phyloP scores from a whole-genome alignment of 192 early-diverging fungal species.

The Linnemannia exigua region DNA sequence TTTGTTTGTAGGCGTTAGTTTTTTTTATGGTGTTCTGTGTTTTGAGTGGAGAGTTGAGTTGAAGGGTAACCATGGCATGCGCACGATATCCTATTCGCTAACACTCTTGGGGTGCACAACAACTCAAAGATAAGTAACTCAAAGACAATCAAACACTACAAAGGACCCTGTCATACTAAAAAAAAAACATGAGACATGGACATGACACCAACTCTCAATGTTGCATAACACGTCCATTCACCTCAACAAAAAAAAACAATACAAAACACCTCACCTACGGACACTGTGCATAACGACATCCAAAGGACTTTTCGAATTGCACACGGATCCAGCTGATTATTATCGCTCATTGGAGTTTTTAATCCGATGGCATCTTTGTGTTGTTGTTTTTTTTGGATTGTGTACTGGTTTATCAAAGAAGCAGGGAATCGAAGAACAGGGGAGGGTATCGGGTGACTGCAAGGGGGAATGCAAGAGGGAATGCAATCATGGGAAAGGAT shows the following conservation, averaged over 20 bases:
- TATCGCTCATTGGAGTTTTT: neutral
- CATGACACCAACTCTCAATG: neutral
- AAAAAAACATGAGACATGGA: neutral
- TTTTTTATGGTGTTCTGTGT: neutral
- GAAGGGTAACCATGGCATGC: neutral
- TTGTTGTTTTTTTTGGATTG: too few species aligned
- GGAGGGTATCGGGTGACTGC: too few species aligned
- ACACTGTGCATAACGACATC: neutral
- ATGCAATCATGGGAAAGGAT: neutral
- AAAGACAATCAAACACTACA: neutral
- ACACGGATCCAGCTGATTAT: constrained; percentile 1
- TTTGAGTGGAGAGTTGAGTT: neutral
- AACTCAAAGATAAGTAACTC: neutral
- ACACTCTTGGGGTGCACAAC: neutral
- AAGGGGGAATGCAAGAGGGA: neutral
- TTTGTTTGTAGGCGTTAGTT: neutral
- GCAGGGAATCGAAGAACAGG: too few species aligned
- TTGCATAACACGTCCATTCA: neutral
- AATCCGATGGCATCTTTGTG: too few species aligned
- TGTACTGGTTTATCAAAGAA: neutral
- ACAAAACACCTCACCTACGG: neutral
- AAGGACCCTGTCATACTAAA: neutral
- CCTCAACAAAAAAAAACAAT: too few species aligned
- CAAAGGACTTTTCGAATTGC: neutral
- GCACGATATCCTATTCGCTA: neutral